A percentile compares a stretch with the other conserved stretches of the same genome.
Conservation (phyloP, 2,329 filamentous ascomycete genomes). For the Verticillium zaregamsianum region DNA sequence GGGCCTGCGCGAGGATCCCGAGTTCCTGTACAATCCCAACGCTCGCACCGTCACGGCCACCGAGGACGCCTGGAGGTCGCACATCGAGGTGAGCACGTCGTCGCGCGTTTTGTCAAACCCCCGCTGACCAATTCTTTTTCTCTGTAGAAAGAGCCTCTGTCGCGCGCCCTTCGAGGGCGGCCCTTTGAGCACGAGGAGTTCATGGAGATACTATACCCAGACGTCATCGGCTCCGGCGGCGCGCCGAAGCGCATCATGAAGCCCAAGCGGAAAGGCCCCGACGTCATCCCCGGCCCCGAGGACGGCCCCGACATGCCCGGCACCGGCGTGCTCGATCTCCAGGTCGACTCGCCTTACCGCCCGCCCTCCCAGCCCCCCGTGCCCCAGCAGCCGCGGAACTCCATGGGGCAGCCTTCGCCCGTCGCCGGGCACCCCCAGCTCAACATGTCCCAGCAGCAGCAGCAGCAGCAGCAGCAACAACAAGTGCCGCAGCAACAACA, state of each 20-base stretch:
- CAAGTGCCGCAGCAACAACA: conserved; percentile 12
- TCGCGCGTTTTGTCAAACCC: background rate
- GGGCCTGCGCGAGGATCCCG: conserved; percentile 52
- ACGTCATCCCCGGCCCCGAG: conserved; percentile 36
- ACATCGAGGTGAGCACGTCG: conserved; percentile 46
- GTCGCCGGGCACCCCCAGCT: conserved; percentile 14
- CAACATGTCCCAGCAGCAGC: conserved; percentile 15
- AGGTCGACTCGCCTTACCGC: conserved; percentile 26
- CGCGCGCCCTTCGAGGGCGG: conserved; percentile 50
- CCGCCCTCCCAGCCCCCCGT: conserved; percentile 14
- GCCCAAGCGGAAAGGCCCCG: conserved; percentile 44
- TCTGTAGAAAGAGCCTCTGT: conserved; percentile 52
- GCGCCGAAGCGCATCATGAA: conserved; percentile 57
- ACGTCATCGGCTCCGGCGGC: conserved; percentile 56
- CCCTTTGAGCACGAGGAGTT: conserved; percentile 58
- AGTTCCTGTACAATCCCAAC: conserved; percentile 49
- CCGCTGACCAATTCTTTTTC: background rate
- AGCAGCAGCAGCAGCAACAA: conserved; percentile 11
- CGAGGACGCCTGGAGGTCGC: conserved; percentile 53
- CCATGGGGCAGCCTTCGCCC: conserved; percentile 22
- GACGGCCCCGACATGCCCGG: conserved; percentile 43
- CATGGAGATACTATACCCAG: conserved; percentile 57
- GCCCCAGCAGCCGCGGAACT: conserved; percentile 19
- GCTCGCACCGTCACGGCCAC: conserved; percentile 49
- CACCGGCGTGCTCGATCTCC: conserved; percentile 40